Percentiles rank a stretch among this genome's conserved stretches.
phyloP scores from a whole-genome alignment of 768 basidiomycete species.

The Boletus fagicola region DNA sequence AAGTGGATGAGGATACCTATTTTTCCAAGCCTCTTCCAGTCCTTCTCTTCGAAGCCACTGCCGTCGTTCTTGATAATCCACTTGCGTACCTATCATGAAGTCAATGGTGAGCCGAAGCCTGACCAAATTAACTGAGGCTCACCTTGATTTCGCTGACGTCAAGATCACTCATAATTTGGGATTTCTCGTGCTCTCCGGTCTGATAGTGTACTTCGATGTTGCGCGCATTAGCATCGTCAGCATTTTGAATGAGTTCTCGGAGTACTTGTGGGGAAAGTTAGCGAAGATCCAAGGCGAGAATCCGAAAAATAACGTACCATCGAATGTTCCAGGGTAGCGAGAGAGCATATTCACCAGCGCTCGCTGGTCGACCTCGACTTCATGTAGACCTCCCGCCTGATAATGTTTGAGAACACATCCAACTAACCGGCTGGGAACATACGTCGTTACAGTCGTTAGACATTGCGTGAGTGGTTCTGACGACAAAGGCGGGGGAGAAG shows the following conservation, averaged over 20 bases:
- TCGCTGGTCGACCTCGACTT: background rate
- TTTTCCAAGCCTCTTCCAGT: slow-evolving; percentile 8
- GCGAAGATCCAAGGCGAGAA: background rate
- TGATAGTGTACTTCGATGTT: slow-evolving; percentile 38
- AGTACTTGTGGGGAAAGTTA: slow-evolving; percentile 33
- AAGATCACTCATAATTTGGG: background rate
- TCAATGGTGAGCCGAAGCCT: too few relatives aligned
- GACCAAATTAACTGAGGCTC: background rate
- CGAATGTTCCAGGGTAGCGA: too few relatives aligned
- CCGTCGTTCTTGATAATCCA: too few relatives aligned
- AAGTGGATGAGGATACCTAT: background rate
- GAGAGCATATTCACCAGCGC: too few relatives aligned
- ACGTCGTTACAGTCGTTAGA: background rate
- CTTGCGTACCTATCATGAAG: too few relatives aligned
- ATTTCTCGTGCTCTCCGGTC: slow-evolving; percentile 12
- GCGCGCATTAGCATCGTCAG: slow-evolving; percentile 43
- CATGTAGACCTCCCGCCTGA: background rate
- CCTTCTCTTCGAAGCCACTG: background rate
- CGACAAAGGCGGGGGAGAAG: background rate
- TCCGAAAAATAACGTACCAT: background rate
- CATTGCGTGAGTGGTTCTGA: background rate
- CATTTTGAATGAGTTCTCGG: slow-evolving; percentile 33
- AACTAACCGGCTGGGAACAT: background rate
- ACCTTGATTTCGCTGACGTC: background rate
- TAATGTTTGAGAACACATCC: background rate